Percentiles rank a stretch among this genome's conserved stretches.
These are phyloP conservation scores for Skeletonema grethae DNA, from an alignment of 108 stramenopile species.

Conservation along the genomic window DNA sequence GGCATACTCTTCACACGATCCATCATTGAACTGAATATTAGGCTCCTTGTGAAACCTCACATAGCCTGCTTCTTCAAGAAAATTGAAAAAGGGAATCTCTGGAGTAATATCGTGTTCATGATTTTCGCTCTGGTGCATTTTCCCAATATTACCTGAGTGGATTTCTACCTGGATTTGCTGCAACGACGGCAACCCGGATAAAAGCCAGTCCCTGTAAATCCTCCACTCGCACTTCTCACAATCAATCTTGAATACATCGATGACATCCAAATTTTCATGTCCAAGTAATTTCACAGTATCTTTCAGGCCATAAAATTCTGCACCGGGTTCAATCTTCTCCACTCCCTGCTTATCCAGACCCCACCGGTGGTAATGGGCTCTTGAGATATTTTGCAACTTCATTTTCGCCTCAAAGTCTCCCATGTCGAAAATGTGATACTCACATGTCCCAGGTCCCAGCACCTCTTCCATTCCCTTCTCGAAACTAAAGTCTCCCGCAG, in stretches of 20 bases:
- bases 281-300: conserved; percentile 8
- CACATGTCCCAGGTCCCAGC: conserved; percentile 28
- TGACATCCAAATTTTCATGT: conserved; percentile 10
- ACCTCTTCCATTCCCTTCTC: conserved; percentile 34
- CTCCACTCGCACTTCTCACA: conserved; percentile 18
- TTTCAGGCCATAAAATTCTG: not conserved
- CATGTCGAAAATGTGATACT: conserved; percentile 38
- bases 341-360: conserved; percentile 4
- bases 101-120: not conserved
- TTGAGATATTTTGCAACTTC: conserved; percentile 3
- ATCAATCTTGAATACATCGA: conserved; percentile 35
- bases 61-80: conserved; percentile 37
- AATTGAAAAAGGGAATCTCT: conserved; percentile 39
- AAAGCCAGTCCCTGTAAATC: conserved; percentile 18
- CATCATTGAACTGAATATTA: conserved; percentile 17
- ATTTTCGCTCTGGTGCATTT: too few relatives aligned
- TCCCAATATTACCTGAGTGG: conserved; percentile 10
- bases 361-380: not conserved
- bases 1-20: conserved; percentile 9
- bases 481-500: conserved; percentile 43
- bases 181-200: conserved; percentile 7
- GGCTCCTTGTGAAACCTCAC: conserved; percentile 40
- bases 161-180: conserved; percentile 63
- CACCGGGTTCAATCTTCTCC: not conserved
- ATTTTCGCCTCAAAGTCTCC: conserved; percentile 11